Evolutionary conservation across 257 asterid genomes (phyloP).

Genomic region (Agastache rugosa): DNA sequence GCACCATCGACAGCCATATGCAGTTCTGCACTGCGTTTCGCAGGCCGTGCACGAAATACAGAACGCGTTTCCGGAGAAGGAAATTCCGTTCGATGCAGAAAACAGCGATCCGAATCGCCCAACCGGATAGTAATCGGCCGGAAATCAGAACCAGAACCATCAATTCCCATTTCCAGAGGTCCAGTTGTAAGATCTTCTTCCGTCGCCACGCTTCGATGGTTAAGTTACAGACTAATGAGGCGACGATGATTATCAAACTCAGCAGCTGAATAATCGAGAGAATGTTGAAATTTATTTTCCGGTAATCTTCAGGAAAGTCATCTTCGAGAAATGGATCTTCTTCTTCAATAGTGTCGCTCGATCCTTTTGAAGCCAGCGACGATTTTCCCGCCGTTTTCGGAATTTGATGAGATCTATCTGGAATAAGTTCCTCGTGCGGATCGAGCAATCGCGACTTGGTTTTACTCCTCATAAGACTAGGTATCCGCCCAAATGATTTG

Average conservation of each 20-base stretch:
- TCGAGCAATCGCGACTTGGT: slow-evolving; percentile 71
- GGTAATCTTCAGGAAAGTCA: slow-evolving; percentile 71
- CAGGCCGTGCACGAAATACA: slow-evolving; percentile 83
- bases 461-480: slow-evolving; percentile 48
- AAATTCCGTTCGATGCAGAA: slow-evolving; percentile 69
- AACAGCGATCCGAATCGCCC: slow-evolving; percentile 69
- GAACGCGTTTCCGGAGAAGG: slow-evolving; percentile 66
- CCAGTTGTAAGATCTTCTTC: slow-evolving; percentile 41
- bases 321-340: slow-evolving; percentile 82
- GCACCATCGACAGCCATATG: slow-evolving; percentile 72
- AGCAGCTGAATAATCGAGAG: slow-evolving; percentile 57
- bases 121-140: slow-evolving; percentile 84
- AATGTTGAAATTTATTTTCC: slow-evolving; percentile 55
- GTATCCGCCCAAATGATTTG: slow-evolving; percentile 55
- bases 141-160: slow-evolving; percentile 77
- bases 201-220: slow-evolving; percentile 43
- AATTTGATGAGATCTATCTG: slow-evolving; percentile 45
- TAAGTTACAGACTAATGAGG: slow-evolving; percentile 55
- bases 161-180: slow-evolving; percentile 84
- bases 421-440: slow-evolving; percentile 54
- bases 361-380: slow-evolving; percentile 49
- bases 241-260: slow-evolving; percentile 61
- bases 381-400: slow-evolving; percentile 45
- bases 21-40: slow-evolving; percentile 83
- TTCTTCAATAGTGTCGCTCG: slow-evolving; percentile 58